Percentiles rank a stretch among this genome's conserved stretches.
Evolutionary conservation across 768 basidiomycete species (phyloP).

Genomic region (Mycena metata): DNA sequence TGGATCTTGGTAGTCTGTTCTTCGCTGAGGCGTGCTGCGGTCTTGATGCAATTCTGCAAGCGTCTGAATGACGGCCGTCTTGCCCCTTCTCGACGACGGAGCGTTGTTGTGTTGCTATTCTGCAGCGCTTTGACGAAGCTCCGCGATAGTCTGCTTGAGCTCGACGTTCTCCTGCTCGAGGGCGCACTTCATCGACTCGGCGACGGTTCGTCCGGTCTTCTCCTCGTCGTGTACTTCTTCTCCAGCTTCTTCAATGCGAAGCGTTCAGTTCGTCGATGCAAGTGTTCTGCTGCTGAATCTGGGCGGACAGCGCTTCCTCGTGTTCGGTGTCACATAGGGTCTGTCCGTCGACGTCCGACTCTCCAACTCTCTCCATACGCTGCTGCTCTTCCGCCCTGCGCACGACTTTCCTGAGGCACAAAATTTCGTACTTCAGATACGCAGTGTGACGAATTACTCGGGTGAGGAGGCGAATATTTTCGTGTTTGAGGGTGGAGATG

Average conservation of each 20-base stretch:
- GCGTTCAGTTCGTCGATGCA: not conserved
- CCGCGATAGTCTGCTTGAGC: conserved; percentile 3
- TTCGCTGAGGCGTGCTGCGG: not conserved
- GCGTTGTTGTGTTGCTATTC: not conserved
- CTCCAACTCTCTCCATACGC: not conserved
- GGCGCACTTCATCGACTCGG: conserved; percentile 6
- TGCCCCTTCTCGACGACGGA: conserved; percentile 10
- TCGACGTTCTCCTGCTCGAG: conserved; percentile 12
- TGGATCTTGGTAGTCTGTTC: conserved; percentile 3
- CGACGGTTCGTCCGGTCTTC: not conserved
- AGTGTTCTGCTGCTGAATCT: not conserved
- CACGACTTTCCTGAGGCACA: not conserved
- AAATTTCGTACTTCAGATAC: not conserved
- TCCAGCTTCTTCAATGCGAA: not conserved
- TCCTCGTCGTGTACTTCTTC: not conserved
- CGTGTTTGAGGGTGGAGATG: not conserved
- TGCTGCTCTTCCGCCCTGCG: not conserved
- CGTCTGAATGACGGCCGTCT: not conserved
- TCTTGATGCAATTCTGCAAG: conserved; percentile 9
- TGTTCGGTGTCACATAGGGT: no score
- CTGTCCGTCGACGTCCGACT: no score
- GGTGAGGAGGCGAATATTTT: not conserved
- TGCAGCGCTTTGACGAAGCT: not conserved
- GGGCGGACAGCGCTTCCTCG: not conserved
- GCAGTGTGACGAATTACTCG: not conserved